A percentile compares a stretch with the other conserved stretches of the same genome.
Conservation (phyloP, 352 stramenopile genomes). For the Globisporangium camurandrum region DNA sequence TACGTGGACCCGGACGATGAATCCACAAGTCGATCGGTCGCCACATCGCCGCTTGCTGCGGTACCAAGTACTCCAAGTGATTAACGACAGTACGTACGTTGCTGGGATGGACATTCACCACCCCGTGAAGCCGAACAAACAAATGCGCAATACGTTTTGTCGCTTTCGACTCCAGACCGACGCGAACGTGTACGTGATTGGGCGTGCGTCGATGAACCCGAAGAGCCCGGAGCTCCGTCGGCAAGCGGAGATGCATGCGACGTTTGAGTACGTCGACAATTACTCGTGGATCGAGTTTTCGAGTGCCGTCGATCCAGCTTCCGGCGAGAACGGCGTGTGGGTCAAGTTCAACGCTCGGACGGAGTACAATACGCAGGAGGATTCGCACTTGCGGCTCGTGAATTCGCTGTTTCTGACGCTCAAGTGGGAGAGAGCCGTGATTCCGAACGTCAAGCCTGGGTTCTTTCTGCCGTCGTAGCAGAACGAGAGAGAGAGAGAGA, state of each 20-base stretch:
- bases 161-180: conserved; percentile 46
- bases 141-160: conserved; percentile 38
- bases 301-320: conserved; percentile 16
- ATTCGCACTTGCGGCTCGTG: conserved; percentile 39
- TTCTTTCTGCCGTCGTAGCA: conserved; percentile 9
- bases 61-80: conserved; percentile 34
- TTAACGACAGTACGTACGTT: conserved; percentile 48
- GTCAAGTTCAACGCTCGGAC: conserved; percentile 59
- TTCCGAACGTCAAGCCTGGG: conserved; percentile 15
- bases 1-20: conserved; percentile 24
- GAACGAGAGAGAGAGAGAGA: too few relatives aligned
- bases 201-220: conserved; percentile 49
- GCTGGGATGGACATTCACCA: conserved; percentile 35
- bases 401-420: conserved; percentile 44
- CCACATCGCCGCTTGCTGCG: conserved; percentile 28
- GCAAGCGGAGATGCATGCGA: conserved; percentile 21
- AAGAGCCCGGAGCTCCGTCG: conserved; percentile 27
- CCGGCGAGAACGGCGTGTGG: conserved; percentile 28
- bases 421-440: conserved; percentile 46
- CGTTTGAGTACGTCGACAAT: conserved; percentile 45
- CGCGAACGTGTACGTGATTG: conserved; percentile 41
- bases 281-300: conserved; percentile 54
- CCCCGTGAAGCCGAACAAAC: conserved; percentile 35
- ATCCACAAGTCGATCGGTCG: conserved; percentile 13
- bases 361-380: conserved; percentile 54